Base-by-base conservation (phyloP, 1,284 basidiomycete species). In the Austroboletus rostrupii region DNA sequence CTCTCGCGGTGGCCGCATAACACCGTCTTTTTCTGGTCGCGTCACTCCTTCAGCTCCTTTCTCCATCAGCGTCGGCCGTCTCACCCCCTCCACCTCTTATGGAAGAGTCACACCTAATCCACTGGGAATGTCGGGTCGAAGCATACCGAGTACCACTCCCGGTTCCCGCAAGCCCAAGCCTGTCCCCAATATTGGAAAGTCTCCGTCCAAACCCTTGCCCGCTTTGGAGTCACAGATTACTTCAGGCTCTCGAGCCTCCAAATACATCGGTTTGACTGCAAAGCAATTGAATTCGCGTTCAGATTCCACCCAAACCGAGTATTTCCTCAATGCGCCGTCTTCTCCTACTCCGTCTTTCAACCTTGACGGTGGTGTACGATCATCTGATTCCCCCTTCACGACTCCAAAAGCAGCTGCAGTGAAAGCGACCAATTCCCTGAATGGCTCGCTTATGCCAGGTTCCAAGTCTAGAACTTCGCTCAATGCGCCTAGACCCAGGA, bases 251-350 rank as follows among this genome's bases (percentile, higher is more conserved):
- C 76, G 92, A 45, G 92, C 92, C 8, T 87, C 87, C 48, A 89
- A 87, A 64, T 92, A 91, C 61, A 72, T 85, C 28, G 82, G 84
- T 14, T 82, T 92, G 78, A 92, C 89, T 0, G 90, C 90, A 3
- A 85, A 87, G 61, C 87, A 92, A 61, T 73, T 92, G 39, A 80
- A 74, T 60, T 75, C 76, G 41, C 74, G 75, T 51, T 65, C 72
- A 47, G 50, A 50, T 14, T 49, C 60, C 21, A 42, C 43, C 45
- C 53, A 48, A 43, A 59, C 47, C 44, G 69, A 61, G 53, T 58
- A 49, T 55, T 47, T 50, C 53, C 56, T 64, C 41, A 61, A 55
- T 55, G 44, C 56, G 17, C 51, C 56, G 12, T 57, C 61, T 36
- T 66, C 64, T 26, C 60, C 61, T 11, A 57, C 72, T 32, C 70